Evolutionary conservation across 176 grass and related monocot genomes (phyloP).

Genomic region (Zizania latifolia): DNA sequence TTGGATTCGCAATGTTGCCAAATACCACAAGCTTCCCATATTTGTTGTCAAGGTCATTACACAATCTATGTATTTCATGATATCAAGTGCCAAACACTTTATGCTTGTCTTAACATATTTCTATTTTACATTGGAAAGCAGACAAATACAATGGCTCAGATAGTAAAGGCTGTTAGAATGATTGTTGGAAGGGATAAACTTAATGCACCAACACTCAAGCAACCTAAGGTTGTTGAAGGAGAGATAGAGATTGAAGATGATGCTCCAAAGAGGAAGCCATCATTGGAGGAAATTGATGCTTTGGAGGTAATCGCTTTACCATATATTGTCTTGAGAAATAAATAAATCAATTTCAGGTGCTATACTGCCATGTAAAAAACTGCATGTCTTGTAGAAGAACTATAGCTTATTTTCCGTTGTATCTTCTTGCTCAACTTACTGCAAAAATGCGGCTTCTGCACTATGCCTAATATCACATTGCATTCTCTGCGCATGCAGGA

Average conservation of each 20-base stretch:
- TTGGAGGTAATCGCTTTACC: conserved; percentile 60
- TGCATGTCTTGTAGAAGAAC: background rate
- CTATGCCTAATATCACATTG: conserved; percentile 4
- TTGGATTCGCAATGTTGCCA: conserved; percentile 81
- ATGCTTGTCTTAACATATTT: conserved; percentile 31
- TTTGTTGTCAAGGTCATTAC: conserved; percentile 82
- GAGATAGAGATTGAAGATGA: conserved; percentile 93
- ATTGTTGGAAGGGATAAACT: conserved; percentile 62
- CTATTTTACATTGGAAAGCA: conserved; percentile 24
- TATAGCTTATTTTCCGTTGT: background rate
- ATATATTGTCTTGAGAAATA: background rate
- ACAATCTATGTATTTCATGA: conserved; percentile 14
- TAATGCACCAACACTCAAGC: conserved; percentile 19
- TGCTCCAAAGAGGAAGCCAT: conserved; percentile 83
- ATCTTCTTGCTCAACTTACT: background rate
- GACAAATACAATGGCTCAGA: conserved; percentile 89
- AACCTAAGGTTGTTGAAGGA: conserved; percentile 35
- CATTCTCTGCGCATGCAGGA: too few species aligned
- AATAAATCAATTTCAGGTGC: background rate
- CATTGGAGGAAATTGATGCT: conserved; percentile 92
- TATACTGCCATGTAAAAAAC: background rate
- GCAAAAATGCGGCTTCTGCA: conserved; percentile 8
- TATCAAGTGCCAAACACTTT: background rate
- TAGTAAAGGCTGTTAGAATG: conserved; percentile 98
- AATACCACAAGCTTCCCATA: conserved; percentile 71